A percentile compares a stretch with the other conserved stretches of the same genome.
These are phyloP conservation scores for Ligustrum vulgare DNA, from an alignment of 257 asterid species.

Conservation along the genomic window DNA sequence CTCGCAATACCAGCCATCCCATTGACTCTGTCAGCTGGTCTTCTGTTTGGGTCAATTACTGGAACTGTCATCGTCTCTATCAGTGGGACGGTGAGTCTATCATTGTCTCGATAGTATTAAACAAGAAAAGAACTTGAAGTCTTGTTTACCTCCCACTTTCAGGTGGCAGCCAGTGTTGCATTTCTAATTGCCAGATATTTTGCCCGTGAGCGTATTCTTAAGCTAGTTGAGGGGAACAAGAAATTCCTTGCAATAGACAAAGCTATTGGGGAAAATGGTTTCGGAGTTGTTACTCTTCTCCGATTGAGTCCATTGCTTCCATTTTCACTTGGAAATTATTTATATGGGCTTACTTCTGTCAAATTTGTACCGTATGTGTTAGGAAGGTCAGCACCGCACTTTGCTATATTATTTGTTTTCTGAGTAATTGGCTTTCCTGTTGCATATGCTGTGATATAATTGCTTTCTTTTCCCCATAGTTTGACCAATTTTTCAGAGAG, in stretches of 20 bases:
- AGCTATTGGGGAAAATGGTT: constrained; percentile 96
- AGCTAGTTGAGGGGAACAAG: constrained; percentile 94
- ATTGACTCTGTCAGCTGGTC: constrained; percentile 97
- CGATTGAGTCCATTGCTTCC: constrained; percentile 99
- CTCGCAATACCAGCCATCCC: constrained; percentile 98
- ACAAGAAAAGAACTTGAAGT: constrained; percentile 16
- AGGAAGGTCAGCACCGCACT: constrained; percentile 67
- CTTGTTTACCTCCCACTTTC: constrained; percentile 27
- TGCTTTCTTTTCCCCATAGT: not conserved
- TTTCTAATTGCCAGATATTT: constrained; percentile 96
- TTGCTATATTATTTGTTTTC: constrained; percentile 9
- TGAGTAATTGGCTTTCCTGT: constrained; percentile 11
- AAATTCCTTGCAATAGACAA: constrained; percentile 93
- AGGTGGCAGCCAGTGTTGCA: constrained; percentile 92
- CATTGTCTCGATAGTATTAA: not conserved
- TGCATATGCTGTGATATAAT: not conserved
- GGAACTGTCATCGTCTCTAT: constrained; percentile 91
- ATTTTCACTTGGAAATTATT: constrained; percentile 91
- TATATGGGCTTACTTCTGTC: constrained; percentile 94
- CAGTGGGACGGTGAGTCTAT: constrained; percentile 81
- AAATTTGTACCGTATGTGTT: constrained; percentile 85
- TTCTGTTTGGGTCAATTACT: constrained; percentile 76
- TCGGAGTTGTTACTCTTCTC: constrained; percentile 91
- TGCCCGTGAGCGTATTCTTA: constrained; percentile 96
- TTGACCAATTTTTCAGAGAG: not conserved